These are phyloP conservation scores for Lactarius indigo DNA, from an alignment of 768 basidiomycete species.

Conservation along the genomic window DNA sequence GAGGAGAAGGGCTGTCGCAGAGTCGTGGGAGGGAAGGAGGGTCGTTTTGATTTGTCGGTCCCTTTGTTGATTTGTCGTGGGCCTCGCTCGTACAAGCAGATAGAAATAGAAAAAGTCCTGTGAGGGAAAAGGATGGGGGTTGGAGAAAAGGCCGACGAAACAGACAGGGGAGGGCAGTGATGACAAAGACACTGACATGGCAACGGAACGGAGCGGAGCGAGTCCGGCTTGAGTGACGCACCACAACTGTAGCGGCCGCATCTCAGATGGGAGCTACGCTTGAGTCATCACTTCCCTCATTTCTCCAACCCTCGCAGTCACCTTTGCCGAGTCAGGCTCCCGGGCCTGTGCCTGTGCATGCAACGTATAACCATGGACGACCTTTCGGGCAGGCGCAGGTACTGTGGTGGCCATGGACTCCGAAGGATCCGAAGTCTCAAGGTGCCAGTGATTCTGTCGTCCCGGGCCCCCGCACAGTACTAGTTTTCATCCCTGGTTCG, in stretches of 20 bases:
- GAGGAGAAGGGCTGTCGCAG: constrained; percentile 60
- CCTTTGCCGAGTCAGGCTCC: neutral
- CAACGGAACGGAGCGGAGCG: neutral
- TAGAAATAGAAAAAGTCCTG: constrained; percentile 35
- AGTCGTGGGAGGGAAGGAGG: constrained; percentile 50
- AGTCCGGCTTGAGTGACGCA: too few relatives aligned
- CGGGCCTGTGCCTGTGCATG: constrained; percentile 15
- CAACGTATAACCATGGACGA: constrained; percentile 38
- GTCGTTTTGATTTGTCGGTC: constrained; percentile 53
- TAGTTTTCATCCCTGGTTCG: constrained; percentile 24
- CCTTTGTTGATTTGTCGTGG: constrained; percentile 53
- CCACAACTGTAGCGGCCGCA: too few relatives aligned
- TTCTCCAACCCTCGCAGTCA: constrained; percentile 21
- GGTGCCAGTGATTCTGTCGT: neutral
- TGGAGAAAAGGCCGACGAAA: constrained; percentile 10
- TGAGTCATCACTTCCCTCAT: constrained; percentile 17
- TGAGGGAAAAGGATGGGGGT: neutral
- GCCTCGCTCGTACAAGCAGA: constrained; percentile 45
- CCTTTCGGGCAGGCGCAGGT: constrained; percentile 44
- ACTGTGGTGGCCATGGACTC: constrained; percentile 48
- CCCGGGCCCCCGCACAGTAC: constrained; percentile 13
- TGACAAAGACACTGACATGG: constrained; percentile 1
- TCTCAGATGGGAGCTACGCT: too few relatives aligned
- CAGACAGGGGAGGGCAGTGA: constrained; percentile 11
- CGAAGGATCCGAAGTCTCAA: constrained; percentile 9